Evolutionary conservation across 306 rosid genomes (phyloP).

Genomic region (Dryas drummondii): DNA sequence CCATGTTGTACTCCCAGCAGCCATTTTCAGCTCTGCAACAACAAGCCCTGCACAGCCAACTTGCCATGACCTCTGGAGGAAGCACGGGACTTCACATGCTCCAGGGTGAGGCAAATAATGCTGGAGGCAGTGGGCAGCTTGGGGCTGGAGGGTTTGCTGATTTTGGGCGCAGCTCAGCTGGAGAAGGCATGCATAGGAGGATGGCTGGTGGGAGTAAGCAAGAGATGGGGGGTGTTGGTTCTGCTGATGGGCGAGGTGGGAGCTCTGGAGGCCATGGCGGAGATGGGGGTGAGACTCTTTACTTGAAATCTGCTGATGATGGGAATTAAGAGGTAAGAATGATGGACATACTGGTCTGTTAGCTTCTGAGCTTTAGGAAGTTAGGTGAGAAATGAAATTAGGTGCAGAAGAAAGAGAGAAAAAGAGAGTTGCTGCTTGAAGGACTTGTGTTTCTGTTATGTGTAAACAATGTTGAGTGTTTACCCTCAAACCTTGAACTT

Average conservation of each 20-base stretch:
- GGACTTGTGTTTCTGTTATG: conserved; percentile 32
- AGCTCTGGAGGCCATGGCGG: conserved; percentile 61
- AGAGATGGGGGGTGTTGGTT: conserved; percentile 58
- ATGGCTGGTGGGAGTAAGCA: conserved; percentile 73
- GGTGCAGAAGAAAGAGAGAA: conserved; percentile 2
- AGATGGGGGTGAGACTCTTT: conserved; percentile 79
- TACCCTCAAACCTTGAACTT: conserved; percentile 26
- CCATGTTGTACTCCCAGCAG: conserved; percentile 81
- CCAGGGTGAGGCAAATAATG: conserved; percentile 53
- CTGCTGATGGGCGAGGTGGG: conserved; percentile 67
- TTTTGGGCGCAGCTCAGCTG: conserved; percentile 52
- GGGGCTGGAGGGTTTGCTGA: conserved; percentile 74
- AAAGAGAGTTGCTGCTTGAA: conserved; percentile 19
- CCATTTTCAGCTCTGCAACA: conserved; percentile 75
- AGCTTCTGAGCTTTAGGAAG: conserved; percentile 32
- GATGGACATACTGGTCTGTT: conserved; percentile 21
- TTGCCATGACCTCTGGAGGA: conserved; percentile 64
- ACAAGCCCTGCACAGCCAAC: conserved; percentile 79
- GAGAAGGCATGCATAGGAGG: conserved; percentile 67
- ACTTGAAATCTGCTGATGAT: conserved; percentile 69
- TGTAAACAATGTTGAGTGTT: conserved; percentile 23
- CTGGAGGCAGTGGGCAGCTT: conserved; percentile 53
- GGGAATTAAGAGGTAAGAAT: conserved; percentile 45
- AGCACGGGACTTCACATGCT: conserved; percentile 73
- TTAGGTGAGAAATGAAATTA: conserved; percentile 30